phyloP scores from a whole-genome alignment of 2,329 filamentous ascomycete genomes.

The Colletotrichum sp. region DNA sequence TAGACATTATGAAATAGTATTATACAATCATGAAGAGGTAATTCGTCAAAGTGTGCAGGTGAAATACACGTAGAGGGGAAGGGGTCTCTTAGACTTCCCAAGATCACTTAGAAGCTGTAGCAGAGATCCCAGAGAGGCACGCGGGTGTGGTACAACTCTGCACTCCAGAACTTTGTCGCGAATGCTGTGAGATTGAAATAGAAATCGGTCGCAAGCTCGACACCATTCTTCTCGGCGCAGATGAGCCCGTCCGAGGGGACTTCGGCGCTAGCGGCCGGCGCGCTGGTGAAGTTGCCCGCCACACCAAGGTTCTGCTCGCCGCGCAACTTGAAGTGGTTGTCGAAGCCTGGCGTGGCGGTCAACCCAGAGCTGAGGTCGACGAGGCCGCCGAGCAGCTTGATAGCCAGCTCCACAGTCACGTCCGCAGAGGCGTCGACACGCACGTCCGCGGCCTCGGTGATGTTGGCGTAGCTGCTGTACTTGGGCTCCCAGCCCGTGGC shows the following conservation, averaged over 20 bases:
- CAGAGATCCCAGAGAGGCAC: slow-evolving; percentile 20
- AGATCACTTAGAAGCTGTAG: slow-evolving; percentile 7
- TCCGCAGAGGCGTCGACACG: slow-evolving; percentile 35
- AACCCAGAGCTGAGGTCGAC: slow-evolving; percentile 42
- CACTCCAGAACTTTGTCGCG: slow-evolving; percentile 29
- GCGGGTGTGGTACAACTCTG: slow-evolving; percentile 24
- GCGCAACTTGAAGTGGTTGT: slow-evolving; percentile 37
- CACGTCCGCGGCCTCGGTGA: slow-evolving; percentile 34
- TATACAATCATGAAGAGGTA: not conserved
- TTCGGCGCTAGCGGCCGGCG: not conserved
- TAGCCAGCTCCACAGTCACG: slow-evolving; percentile 41
- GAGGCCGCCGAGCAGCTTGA: slow-evolving; percentile 38
- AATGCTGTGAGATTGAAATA: slow-evolving; percentile 29
- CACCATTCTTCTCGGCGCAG: slow-evolving; percentile 26
- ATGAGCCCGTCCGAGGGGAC: slow-evolving; percentile 20
- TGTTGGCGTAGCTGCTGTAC: slow-evolving; percentile 38
- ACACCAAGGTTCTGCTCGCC: slow-evolving; percentile 27
- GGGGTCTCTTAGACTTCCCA: not conserved
- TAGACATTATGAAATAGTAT: not conserved
- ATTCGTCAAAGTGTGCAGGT: not conserved
- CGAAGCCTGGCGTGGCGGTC: slow-evolving; percentile 38
- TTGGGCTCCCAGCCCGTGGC: slow-evolving; percentile 40
- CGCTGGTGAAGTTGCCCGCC: slow-evolving; percentile 4
- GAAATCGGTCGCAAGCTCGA: slow-evolving; percentile 29
- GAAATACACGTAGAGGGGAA: not conserved